Conservation (phyloP, 352 stramenopile species). For the Pythium folliculosum region DNA sequence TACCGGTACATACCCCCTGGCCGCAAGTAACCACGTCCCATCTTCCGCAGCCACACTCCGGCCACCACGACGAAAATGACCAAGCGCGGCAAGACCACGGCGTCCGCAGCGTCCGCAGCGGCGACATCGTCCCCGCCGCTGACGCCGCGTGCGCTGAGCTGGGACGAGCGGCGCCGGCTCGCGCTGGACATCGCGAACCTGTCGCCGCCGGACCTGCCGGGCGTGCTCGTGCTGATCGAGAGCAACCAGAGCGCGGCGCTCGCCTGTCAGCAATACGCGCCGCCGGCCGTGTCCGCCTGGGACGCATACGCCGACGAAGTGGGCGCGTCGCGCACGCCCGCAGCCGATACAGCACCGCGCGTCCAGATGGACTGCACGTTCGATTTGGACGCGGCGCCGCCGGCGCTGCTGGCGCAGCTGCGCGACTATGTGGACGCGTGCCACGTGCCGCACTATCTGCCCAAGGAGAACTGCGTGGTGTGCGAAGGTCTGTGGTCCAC, state of each 20-base stretch:
- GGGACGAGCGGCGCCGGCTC: constrained; percentile 70
- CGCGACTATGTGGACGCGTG: constrained; percentile 79
- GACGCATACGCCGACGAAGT: constrained; percentile 24
- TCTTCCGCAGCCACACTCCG: not conserved
- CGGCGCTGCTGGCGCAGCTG: constrained; percentile 55
- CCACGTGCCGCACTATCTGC: constrained; percentile 73
- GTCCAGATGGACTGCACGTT: constrained; percentile 65
- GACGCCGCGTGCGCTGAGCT: constrained; percentile 35
- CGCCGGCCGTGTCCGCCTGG: constrained; percentile 26
- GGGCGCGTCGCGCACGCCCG: constrained; percentile 18
- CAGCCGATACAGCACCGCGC: not conserved
- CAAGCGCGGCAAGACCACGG: constrained; percentile 15
- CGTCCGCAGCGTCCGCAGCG: not conserved
- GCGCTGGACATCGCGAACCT: constrained; percentile 70
- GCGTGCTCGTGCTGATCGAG: constrained; percentile 64
- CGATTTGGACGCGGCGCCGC: constrained; percentile 59
- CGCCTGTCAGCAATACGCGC: constrained; percentile 25
- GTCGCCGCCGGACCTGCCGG: constrained; percentile 61
- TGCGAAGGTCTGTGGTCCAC: constrained; percentile 85
- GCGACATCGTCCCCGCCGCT: too few species aligned
- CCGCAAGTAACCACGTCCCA: not conserved
- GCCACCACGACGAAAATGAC: constrained; percentile 14
- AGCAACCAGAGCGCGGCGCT: constrained; percentile 12
- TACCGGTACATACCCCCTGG: not conserved
- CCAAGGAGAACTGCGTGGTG: constrained; percentile 75